Evolutionary conservation across 768 basidiomycete species (phyloP).

Genomic region (Candolleomyces efflorescens): DNA sequence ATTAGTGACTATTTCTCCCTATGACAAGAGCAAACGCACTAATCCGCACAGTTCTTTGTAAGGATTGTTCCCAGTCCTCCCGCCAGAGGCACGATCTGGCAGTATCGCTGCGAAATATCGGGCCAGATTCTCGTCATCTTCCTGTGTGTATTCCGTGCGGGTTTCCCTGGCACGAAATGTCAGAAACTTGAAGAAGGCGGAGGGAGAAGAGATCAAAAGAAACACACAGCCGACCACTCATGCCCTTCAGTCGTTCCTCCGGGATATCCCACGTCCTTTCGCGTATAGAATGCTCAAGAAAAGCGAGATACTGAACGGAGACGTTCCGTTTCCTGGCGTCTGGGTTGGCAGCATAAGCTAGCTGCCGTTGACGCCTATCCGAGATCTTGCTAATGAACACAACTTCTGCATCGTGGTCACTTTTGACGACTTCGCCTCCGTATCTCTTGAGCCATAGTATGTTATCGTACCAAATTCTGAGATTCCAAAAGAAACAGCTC

Average conservation of each 20-base stretch:
- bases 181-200: neutral
- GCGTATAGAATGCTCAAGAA: conserved; percentile 23
- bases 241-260: conserved; percentile 15
- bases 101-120: conserved; percentile 30
- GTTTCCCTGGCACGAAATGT: conserved; percentile 4
- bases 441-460: conserved; percentile 16
- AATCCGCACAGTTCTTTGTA: conserved; percentile 27
- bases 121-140: conserved; percentile 36
- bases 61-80: conserved; percentile 32
- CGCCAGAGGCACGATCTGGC: conserved; percentile 33
- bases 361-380: neutral
- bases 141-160: conserved; percentile 28
- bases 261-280: conserved; percentile 15
- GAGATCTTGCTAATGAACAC: conserved; percentile 16
- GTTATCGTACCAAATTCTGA: neutral
- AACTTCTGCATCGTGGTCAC: conserved; percentile 17
- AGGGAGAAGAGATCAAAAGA: neutral
- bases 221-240: conserved; percentile 22
- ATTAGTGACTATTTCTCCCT: neutral
- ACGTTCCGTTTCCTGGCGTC: conserved; percentile 13
- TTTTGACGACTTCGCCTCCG: conserved; percentile 23
- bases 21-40: conserved; percentile 20
- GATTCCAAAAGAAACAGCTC: neutral
- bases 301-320: conserved; percentile 22
- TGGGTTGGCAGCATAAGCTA: conserved; percentile 10